phyloP scores from a whole-genome alignment of 331 rosid genomes.

The Acacia concinna region DNA sequence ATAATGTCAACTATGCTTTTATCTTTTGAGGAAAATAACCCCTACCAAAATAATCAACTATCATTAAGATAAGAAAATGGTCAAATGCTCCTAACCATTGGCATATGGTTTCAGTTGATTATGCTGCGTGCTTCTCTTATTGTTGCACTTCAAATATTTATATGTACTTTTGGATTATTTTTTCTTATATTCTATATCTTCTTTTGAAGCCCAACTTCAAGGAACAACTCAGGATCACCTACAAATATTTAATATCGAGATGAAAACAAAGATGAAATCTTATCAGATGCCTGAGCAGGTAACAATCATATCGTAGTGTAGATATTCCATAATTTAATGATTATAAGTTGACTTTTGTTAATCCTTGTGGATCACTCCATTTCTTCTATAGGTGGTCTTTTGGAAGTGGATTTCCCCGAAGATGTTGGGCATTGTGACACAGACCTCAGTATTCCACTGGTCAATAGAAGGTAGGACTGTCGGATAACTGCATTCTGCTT shows the following conservation, averaged over 20 bases:
- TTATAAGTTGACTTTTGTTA: conserved; percentile 2
- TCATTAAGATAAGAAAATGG: conserved; percentile 20
- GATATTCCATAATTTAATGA: not conserved
- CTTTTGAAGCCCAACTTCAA: conserved; percentile 82
- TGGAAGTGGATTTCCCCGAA: conserved; percentile 99
- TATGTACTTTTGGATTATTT: conserved; percentile 27
- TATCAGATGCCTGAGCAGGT: conserved; percentile 99
- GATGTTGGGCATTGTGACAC: conserved; percentile 91
- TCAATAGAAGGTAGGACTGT: conserved; percentile 71
- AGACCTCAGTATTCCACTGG: conserved; percentile 92
- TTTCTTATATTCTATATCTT: conserved; percentile 33
- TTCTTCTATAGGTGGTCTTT: conserved; percentile 72
- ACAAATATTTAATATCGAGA: conserved; percentile 93
- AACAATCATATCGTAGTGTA: conserved; percentile 19
- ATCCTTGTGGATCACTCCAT: conserved; percentile 5
- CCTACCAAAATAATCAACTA: not conserved
- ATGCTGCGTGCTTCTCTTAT: conserved; percentile 25
- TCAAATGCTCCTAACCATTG: conserved; percentile 27
- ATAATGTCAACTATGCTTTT: not conserved
- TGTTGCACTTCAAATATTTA: conserved; percentile 30
- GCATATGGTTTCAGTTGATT: conserved; percentile 19
- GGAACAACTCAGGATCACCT: conserved; percentile 98
- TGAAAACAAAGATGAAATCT: conserved; percentile 93
- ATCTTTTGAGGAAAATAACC: not conserved
- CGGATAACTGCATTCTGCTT: conserved; percentile 17